phyloP scores from a whole-genome alignment of 257 asterid genomes.

The Solanum pinnatisectum region DNA sequence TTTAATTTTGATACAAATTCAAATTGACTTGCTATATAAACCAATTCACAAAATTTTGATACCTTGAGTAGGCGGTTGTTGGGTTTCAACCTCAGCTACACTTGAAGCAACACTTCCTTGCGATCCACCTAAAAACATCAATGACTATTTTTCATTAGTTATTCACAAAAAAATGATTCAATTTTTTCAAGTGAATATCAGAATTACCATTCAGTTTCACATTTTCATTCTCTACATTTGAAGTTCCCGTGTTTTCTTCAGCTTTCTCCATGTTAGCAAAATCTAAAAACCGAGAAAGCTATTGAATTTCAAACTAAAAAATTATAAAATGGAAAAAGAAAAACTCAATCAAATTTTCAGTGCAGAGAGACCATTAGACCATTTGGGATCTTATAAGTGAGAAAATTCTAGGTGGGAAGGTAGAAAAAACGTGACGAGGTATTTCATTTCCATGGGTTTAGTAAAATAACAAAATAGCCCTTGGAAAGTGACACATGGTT shows the following conservation, averaged over 20 bases:
- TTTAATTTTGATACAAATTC: no score
- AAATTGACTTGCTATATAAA: no score
- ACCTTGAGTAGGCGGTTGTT: conserved; percentile 34
- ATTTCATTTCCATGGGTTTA: no score
- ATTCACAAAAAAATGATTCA: conserved; percentile 1
- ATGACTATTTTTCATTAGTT: conserved; percentile 32
- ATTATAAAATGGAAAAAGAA: no score
- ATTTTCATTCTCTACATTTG: conserved; percentile 6
- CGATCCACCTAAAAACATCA: conserved; percentile 26
- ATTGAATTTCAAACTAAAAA: not conserved
- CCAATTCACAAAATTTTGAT: not conserved
- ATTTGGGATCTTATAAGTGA: no score
- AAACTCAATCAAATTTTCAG: no score
- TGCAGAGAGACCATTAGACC: no score
- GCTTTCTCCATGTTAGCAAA: conserved; percentile 21
- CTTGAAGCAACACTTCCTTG: conserved; percentile 24
- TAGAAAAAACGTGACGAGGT: no score
- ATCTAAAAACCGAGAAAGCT: not conserved
- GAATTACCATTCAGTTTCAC: conserved; percentile 16
- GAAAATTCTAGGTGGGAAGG: no score
- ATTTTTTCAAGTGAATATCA: no score
- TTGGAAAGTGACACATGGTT: no score
- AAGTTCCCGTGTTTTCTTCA: not conserved
- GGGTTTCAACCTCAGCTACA: conserved; percentile 18
- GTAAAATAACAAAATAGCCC: no score